Conservation (phyloP, 352 stramenopile species). For the Globisporangium megalacanthum region DNA sequence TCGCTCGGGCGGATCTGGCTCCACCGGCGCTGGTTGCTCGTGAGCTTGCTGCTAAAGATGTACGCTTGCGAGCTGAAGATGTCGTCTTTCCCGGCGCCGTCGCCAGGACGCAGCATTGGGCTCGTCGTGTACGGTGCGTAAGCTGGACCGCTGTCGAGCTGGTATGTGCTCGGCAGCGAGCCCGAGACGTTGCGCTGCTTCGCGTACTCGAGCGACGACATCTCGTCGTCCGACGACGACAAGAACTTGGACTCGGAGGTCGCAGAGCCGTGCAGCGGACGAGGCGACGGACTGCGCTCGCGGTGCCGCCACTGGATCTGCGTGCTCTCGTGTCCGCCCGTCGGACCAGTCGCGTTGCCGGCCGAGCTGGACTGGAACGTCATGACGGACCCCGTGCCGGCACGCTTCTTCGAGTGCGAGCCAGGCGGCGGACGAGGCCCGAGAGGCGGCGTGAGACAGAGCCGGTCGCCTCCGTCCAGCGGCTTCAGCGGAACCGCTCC, state of each 20-base stretch:
- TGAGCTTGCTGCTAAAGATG: constrained; percentile 78
- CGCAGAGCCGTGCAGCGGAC: constrained; percentile 29
- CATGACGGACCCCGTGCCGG: constrained; percentile 20
- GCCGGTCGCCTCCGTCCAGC: constrained; percentile 33
- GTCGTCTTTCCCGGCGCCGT: constrained; percentile 49
- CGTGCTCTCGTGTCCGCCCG: constrained; percentile 21
- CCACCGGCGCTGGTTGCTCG: constrained; percentile 95
- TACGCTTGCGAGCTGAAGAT: constrained; percentile 72
- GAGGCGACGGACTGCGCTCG: constrained; percentile 35
- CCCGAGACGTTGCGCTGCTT: constrained; percentile 34
- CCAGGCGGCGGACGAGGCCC: constrained; percentile 27
- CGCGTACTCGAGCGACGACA: constrained; percentile 14
- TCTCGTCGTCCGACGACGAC: constrained; percentile 28
- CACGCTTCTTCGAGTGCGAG: constrained; percentile 41
- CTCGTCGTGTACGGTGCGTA: constrained; percentile 48
- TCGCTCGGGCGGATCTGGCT: constrained; percentile 88
- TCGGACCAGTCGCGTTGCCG: constrained; percentile 13
- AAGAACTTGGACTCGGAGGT: constrained; percentile 31
- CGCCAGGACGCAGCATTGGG: constrained; percentile 43
- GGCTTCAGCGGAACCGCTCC: constrained; percentile 25
- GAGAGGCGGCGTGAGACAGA: constrained; percentile 46
- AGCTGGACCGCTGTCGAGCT: constrained; percentile 37
- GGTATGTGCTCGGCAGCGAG: constrained; percentile 63
- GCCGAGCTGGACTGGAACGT: constrained; percentile 28
- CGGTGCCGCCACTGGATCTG: constrained; percentile 37